These are phyloP conservation scores for Breviolum minutum DNA, from an alignment of 73 alveolate genomes.

Conservation along the genomic window DNA sequence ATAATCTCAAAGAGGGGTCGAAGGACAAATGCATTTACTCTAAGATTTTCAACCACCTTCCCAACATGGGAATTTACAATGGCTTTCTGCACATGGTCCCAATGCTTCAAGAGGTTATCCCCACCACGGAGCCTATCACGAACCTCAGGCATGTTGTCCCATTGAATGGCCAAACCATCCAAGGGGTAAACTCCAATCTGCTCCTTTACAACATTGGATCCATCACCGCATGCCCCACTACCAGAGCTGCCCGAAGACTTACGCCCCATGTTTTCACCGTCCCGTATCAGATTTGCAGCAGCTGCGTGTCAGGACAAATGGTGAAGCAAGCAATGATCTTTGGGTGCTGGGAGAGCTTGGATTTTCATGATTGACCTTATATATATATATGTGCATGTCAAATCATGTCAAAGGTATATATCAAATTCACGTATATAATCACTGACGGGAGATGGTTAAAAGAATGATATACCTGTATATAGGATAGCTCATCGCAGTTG, in stretches of 20 bases:
- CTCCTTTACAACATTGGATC: background rate
- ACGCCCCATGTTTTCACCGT: background rate
- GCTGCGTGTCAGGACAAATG: constrained; percentile 19
- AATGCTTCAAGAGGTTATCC: background rate
- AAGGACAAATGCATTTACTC: background rate
- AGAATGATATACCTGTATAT: too few species aligned
- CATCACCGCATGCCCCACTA: background rate
- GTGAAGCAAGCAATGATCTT: background rate
- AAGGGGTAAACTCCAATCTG: background rate
- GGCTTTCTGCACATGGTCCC: background rate
- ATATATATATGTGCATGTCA: too few species aligned
- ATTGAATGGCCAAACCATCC: background rate
- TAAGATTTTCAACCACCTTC: background rate
- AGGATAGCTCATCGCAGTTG: too few species aligned
- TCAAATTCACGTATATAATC: background rate
- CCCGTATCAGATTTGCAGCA: background rate
- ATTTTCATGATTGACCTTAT: too few species aligned
- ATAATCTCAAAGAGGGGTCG: background rate
- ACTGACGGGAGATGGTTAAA: too few species aligned
- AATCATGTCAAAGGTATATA: too few species aligned
- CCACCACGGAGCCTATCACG: constrained; percentile 34
- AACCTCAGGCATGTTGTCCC: background rate
- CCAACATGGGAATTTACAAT: background rate
- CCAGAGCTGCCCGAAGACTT: background rate
- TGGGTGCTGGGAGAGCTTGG: background rate